Base-by-base conservation (phyloP, 768 basidiomycete species). In the Hygrocybe punicea region DNA sequence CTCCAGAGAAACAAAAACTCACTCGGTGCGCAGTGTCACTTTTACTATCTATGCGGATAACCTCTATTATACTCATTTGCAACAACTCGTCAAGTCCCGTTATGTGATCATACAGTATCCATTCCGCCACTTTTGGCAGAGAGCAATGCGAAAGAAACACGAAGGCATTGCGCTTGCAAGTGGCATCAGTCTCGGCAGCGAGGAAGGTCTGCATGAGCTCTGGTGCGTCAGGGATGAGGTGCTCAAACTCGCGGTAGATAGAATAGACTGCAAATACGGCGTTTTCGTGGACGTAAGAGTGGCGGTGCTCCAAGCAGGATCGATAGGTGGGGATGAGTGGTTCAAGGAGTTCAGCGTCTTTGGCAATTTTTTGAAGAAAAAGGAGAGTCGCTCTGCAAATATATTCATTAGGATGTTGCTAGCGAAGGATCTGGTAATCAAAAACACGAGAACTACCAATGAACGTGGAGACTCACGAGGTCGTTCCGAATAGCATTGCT, bases 361-460 rank as follows among this genome's bases (percentile, higher is more conserved):
- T 89, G n/a, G 89, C 81, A 52, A 99, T 89, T 78, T 99, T 99
- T 75, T 96, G 92, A 11, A 98, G 81, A 76, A 95, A 96, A 23
- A 97, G 89, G 34, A 98, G 84, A 10, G 93, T 95, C n/a, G 94
- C 92, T 45, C 97, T 97, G 37, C 97, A 90, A 65, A 99, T 97
- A 71, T 98, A 99, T 78, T 99, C 97, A 66, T 99, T 98, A 8
- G 96, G 95, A 67, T 99, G 97, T 94, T 98, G 95, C 91, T 95
- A 60, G 6, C 17, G 59, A 52, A 54, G 42, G 35, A 49, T 37
- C 36, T 13, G 39, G 55, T 45, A 11, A 56, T n/a, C n/a, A n/a
- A n/a, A n/a, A n/a, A 51, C 36, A 51, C 47, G 53, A 34, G 34
- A 29, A 53, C 25, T 2, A 36, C 25, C 46, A 17, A 51, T 29